A percentile compares a stretch with the other conserved stretches of the same genome.
Evolutionary conservation across 2,329 filamentous ascomycete genomes (phyloP).

Genomic region (Elsinoe arachidis): DNA sequence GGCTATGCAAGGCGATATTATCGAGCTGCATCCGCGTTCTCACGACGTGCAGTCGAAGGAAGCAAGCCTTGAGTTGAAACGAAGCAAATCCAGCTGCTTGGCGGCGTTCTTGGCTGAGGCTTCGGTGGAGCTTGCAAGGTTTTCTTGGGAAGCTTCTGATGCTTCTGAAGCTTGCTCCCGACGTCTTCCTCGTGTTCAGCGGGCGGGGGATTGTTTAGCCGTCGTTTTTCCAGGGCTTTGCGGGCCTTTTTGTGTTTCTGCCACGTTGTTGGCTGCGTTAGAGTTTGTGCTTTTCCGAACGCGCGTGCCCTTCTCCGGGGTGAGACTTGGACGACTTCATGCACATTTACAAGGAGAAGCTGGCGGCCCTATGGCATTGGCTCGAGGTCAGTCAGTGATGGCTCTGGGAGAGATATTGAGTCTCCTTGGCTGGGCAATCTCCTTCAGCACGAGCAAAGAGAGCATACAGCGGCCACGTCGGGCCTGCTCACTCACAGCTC

Average conservation of each 20-base stretch:
- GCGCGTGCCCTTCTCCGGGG: neutral
- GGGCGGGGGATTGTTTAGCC: neutral
- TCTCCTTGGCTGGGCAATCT: no score
- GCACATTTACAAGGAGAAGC: no score
- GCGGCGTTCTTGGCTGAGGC: neutral
- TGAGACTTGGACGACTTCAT: no score
- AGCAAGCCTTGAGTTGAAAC: neutral
- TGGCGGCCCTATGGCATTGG: no score
- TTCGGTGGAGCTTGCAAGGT: neutral
- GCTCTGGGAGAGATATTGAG: no score
- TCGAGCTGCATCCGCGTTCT: neutral
- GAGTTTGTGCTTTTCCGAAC: neutral
- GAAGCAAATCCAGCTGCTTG: conserved; percentile 1
- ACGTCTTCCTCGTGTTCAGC: neutral
- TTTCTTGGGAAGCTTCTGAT: neutral
- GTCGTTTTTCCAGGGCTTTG: neutral
- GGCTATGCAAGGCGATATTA: neutral
- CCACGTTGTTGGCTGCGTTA: neutral
- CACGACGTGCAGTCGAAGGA: neutral
- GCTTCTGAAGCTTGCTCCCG: neutral
- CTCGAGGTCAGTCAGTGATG: no score
- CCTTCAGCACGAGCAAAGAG: no score
- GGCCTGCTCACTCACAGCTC: no score
- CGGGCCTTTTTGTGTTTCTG: neutral
- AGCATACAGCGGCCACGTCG: no score